A percentile compares a stretch with the other conserved stretches of the same genome.
These are phyloP conservation scores for Coniella vitis DNA, from an alignment of 2,329 filamentous ascomycete genomes.

Conservation along the genomic window DNA sequence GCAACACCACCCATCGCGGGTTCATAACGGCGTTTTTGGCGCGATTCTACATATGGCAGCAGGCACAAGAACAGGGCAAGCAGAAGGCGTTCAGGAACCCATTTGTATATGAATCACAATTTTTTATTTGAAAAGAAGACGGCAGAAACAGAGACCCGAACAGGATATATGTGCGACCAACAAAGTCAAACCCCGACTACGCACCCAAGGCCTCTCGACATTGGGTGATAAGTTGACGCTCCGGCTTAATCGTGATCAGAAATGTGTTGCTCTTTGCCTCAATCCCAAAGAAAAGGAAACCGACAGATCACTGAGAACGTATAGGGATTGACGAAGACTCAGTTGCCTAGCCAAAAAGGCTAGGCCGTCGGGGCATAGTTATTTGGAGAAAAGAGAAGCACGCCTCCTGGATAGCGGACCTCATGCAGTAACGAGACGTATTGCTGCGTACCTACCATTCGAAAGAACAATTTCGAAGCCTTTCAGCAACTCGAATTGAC, in stretches of 20 bases:
- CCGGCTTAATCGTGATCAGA: conserved; percentile 97
- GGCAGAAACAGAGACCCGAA: conserved; percentile 5
- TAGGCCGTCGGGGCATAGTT: conserved; percentile 47
- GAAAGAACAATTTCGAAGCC: too few species aligned
- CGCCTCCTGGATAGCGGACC: too few species aligned
- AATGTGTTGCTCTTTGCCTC: conserved; percentile 64
- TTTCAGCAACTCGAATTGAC: too few species aligned
- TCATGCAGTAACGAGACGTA: too few species aligned
- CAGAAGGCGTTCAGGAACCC: background rate
- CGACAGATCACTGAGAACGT: conserved; percentile 77
- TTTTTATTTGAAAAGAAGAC: background rate
- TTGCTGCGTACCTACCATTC: too few species aligned
- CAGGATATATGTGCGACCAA: conserved; percentile 62
- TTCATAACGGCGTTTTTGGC: too few species aligned
- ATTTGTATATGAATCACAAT: too few species aligned
- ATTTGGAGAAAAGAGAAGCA: background rate
- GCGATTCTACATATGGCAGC: background rate
- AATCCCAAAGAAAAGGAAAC: conserved; percentile 24
- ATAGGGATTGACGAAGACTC: conserved; percentile 50
- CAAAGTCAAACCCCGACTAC: conserved; percentile 96
- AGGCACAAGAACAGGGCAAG: background rate
- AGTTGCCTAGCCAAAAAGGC: conserved; percentile 52
- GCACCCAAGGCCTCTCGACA: conserved; percentile 72
- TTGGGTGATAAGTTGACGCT: conserved; percentile 77
- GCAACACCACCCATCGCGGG: too few species aligned